These are phyloP conservation scores for Ceratocystis harringtonii DNA, from an alignment of 2,329 filamentous ascomycete genomes.

Conservation along the genomic window DNA sequence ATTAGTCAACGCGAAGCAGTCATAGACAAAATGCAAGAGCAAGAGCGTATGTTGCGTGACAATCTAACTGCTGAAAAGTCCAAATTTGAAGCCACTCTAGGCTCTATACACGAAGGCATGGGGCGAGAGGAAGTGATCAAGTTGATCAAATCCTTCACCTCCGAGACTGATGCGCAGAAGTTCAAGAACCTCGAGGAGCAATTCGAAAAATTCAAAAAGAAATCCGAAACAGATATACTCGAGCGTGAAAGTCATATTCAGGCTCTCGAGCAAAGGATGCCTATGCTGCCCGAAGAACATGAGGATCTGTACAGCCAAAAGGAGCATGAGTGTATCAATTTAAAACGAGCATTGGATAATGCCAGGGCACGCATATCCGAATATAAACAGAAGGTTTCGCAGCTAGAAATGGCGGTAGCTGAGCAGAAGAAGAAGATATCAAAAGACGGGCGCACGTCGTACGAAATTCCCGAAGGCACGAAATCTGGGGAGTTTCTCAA, in stretches of 20 bases:
- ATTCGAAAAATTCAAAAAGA: not conserved
- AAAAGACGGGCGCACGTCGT: not conserved
- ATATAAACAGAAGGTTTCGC: not conserved
- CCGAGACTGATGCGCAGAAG: not conserved
- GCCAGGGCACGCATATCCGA: not conserved
- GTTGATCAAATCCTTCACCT: not conserved
- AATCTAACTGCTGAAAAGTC: not conserved
- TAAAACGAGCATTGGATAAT: not conserved
- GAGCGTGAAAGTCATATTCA: not conserved
- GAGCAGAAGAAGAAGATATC: not conserved
- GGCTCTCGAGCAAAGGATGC: not conserved
- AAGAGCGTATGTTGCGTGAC: accelerated
- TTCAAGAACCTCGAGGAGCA: not conserved
- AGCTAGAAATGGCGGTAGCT: not conserved
- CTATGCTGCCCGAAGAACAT: not conserved
- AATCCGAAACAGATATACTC: not conserved
- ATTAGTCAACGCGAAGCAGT: accelerated
- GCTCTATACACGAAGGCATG: not conserved
- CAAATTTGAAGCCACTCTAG: not conserved
- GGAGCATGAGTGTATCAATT: not conserved
- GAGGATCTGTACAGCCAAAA: not conserved
- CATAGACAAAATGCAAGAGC: not conserved
- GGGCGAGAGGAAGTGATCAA: not conserved
- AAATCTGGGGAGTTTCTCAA: not conserved
- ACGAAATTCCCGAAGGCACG: not conserved